Percentiles rank a stretch among this genome's conserved stretches.
phyloP scores from a whole-genome alignment of 371 early-diverging fungal genomes.

The Mortierella sp. region DNA sequence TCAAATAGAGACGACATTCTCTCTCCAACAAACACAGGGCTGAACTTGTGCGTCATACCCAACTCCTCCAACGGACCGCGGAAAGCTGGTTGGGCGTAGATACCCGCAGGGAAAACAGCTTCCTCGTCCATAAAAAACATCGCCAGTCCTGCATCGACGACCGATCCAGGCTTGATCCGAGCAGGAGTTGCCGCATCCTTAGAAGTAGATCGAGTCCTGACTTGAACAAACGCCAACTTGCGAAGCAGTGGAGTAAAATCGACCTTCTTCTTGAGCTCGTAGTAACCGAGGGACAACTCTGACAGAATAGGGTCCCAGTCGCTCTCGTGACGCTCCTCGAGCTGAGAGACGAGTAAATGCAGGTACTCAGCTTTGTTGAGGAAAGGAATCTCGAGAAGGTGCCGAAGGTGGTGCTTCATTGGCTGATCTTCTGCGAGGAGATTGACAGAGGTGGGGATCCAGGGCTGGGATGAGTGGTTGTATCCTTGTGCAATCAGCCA shows the following conservation, averaged over 20 bases:
- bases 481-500: background rate
- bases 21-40: background rate
- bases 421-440: slow-evolving; percentile 12
- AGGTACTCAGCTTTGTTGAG: slow-evolving; percentile 4
- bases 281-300: background rate
- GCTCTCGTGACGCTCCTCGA: background rate
- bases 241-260: background rate
- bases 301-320: slow-evolving; percentile 12
- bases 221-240: background rate
- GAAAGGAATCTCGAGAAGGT: background rate
- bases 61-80: background rate
- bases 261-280: background rate
- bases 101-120: slow-evolving; percentile 11
- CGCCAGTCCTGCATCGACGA: background rate
- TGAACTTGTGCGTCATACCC: slow-evolving; percentile 5
- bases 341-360: background rate
- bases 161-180: background rate
- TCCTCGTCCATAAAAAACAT: slow-evolving; percentile 10
- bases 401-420: background rate
- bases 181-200: background rate
- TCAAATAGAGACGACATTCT: background rate
- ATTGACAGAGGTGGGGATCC: background rate
- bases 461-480: background rate
- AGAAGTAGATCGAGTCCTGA: background rate
- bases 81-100: background rate